phyloP scores from a whole-genome alignment of 192 early-diverging fungal genomes.

The Dissophora globulifera region DNA sequence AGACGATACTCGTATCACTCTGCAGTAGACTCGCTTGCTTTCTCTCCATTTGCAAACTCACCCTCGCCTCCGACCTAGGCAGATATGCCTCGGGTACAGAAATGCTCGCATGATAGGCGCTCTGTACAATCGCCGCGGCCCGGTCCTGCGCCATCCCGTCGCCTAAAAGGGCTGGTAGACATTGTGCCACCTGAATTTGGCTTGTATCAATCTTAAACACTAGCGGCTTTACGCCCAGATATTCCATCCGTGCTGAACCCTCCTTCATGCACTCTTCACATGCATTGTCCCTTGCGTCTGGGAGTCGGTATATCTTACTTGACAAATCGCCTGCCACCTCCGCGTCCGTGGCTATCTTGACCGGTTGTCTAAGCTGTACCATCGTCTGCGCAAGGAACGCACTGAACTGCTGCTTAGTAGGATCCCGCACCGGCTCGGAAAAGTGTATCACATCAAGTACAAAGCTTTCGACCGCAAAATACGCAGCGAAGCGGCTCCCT shows the following conservation, averaged over 20 bases:
- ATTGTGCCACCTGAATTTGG: slow-evolving; percentile 9
- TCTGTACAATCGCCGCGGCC: neutral
- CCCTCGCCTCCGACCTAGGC: neutral
- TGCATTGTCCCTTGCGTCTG: too few relatives aligned
- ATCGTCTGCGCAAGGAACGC: too few relatives aligned
- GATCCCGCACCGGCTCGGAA: slow-evolving; percentile 19
- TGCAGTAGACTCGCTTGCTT: neutral
- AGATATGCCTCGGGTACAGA: slow-evolving; percentile 1
- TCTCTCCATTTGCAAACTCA: neutral
- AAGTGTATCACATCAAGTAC: slow-evolving; percentile 29
- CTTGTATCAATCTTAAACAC: slow-evolving; percentile 7
- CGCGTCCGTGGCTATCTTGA: too few relatives aligned
- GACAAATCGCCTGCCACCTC: neutral
- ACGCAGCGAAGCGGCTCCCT: neutral
- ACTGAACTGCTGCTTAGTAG: neutral
- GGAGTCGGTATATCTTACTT: neutral
- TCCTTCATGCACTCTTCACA: too few relatives aligned
- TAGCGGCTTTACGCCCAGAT: too few relatives aligned
- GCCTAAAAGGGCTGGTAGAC: slow-evolving; percentile 19
- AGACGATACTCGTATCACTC: neutral
- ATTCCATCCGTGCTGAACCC: too few relatives aligned
- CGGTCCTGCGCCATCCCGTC: neutral
- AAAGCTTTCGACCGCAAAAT: slow-evolving; percentile 22
- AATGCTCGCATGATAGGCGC: slow-evolving; percentile 3
- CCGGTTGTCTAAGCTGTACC: too few relatives aligned